Evolutionary conservation across 805 yeast genomes (phyloP).

Genomic region (Candida suzukii): DNA sequence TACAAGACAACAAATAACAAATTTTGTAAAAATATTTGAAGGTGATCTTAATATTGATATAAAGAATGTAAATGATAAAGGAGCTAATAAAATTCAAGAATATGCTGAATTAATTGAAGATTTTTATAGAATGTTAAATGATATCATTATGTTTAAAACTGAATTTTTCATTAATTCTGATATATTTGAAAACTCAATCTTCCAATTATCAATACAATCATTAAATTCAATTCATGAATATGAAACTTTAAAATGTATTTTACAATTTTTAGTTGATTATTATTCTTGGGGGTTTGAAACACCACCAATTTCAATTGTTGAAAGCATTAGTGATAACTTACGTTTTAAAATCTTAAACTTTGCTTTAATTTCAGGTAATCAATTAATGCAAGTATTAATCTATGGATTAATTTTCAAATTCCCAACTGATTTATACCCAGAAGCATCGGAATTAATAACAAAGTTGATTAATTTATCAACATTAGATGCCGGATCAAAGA

Average conservation of each 20-base stretch:
- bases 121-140: slow-evolving; percentile 74
- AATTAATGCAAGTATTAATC: slow-evolving; percentile 45
- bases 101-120: slow-evolving; percentile 77
- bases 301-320: slow-evolving; percentile 71
- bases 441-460: slow-evolving; percentile 67
- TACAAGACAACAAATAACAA: slow-evolving; percentile 55
- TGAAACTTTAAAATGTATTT: slow-evolving; percentile 61
- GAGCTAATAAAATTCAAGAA: slow-evolving; percentile 18
- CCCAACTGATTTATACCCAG: slow-evolving; percentile 62
- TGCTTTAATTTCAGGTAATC: slow-evolving; percentile 48
- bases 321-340: slow-evolving; percentile 47
- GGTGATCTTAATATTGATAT: slow-evolving; percentile 14
- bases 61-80: slow-evolving; percentile 1
- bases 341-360: slow-evolving; percentile 40
- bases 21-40: slow-evolving; percentile 39
- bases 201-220: slow-evolving; percentile 52
- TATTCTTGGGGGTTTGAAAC: slow-evolving; percentile 76
- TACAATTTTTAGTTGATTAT: slow-evolving; percentile 77
- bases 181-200: slow-evolving; percentile 26
- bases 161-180: slow-evolving; percentile 38
- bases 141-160: slow-evolving; percentile 71
- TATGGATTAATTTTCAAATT: slow-evolving; percentile 66
- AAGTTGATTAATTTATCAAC: slow-evolving; percentile 51
- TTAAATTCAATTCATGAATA: slow-evolving; percentile 50
- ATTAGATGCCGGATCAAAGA: slow-evolving; percentile 32